Evolutionary conservation across 1,284 basidiomycete genomes (phyloP), one percentile per base, ranked within the genome.

Genomic region (Sporisorium iseilematis-ciliati): DNA sequence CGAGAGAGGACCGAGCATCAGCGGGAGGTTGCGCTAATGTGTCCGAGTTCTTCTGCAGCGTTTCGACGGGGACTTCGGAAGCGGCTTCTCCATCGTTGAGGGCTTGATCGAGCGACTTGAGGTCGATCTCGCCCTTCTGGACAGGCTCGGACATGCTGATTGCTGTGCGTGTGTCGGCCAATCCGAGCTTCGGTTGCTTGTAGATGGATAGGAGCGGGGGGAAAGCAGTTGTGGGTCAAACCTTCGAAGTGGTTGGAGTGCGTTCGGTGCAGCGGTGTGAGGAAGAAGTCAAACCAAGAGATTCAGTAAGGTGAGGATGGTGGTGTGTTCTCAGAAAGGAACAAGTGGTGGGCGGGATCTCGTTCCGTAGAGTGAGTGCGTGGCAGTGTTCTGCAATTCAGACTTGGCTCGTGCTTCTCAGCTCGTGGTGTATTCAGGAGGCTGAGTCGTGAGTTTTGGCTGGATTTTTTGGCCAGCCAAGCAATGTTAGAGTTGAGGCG

Each of bases 101-200:
- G 7, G 74, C 74, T 16, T 55, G 52, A 38, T 73, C 65, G 31
- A 76, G 63, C 18, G 65, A 68, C 38, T 49, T 66, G 56, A 76
- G 69, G 33, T 76, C 69, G 59, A 76, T 60, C 51, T 76, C 65
- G 33, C 65, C 65, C 42, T 72, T 69, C 20, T 73, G 74, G 11
- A 66, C 54, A 21, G 74, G 74, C 31, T 76, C 69, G 4, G 74
- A 73, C 74, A 76, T 76, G 57, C 18, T 70, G 31, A 40, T 41
- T 35, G 38, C 20, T 8, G 18, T 31, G 18, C 33, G 26, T 8
- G 23, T 38, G 14, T 53, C 7, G 41, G 52, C 25, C 18, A 31
- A 43, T 14, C 20, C 52, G 26, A 54, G 14, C 41, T 6, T 54
- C 52, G 52, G 40, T 31, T 21, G 18, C n/a, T 42, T 21, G 4